Conservation (phyloP, 2,329 filamentous ascomycete species). For the Immersiporthe knoxdaviesiana region DNA sequence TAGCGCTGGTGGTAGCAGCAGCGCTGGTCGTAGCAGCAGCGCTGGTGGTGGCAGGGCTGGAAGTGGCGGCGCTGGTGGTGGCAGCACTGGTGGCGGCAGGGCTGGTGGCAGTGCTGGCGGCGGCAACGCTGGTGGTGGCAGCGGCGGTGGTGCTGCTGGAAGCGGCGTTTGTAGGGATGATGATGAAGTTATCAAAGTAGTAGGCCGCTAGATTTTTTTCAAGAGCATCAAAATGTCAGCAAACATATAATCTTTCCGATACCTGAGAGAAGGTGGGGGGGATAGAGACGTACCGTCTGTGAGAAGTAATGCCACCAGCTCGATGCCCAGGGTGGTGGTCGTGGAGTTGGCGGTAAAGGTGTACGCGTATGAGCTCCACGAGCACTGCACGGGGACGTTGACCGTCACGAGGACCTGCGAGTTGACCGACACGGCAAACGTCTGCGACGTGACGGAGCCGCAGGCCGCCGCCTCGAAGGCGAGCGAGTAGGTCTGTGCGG, state of each 20-base stretch:
- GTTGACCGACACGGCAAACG: not conserved
- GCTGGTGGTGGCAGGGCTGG: not conserved
- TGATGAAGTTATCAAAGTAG: constrained; percentile 4
- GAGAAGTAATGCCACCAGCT: not conserved
- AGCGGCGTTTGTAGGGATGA: not conserved
- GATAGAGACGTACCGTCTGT: not conserved
- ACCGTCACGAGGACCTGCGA: constrained; percentile 5
- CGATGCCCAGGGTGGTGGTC: not conserved
- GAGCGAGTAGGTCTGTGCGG: constrained; percentile 3
- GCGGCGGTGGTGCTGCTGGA: not conserved
- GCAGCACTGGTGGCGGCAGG: too few species aligned
- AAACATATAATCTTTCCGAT: too few species aligned
- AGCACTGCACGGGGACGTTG: not conserved
- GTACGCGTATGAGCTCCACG: not conserved
- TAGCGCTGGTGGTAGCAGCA: too few species aligned
- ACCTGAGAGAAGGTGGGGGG: not conserved
- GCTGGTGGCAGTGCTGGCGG: too few species aligned
- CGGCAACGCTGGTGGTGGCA: not conserved
- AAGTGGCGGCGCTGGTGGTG: too few species aligned
- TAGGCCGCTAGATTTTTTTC: not conserved
- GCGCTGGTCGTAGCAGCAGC: too few species aligned
- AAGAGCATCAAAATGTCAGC: not conserved
- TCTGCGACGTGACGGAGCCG: not conserved
- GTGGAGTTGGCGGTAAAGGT: not conserved
- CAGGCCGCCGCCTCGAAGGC: constrained; percentile 5